Evolutionary conservation across 2,329 filamentous ascomycete genomes (phyloP), one percentile per base, ranked within the genome.

Genomic region (Talaromyces sp.): DNA sequence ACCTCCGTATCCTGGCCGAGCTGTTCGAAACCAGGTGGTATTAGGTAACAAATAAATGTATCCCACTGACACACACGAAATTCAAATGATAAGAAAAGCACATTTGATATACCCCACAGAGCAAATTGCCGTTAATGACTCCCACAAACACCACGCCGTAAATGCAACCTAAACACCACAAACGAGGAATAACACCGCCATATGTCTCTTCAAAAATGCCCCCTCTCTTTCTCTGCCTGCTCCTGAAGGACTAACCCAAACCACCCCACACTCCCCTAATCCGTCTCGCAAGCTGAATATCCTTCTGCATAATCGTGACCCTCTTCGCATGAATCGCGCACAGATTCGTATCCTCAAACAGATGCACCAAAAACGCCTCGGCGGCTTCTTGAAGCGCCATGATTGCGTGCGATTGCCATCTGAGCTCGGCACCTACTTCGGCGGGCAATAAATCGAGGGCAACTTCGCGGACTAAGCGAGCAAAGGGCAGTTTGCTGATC

Each of bases 241-340:
- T 54, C 43, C 27, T 14, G 19, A 24, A 35, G 35, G 3, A 56
- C 60, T 79, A 86, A 80, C 79, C 89, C 80, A 81, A 83, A 71
- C 90, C 90, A 56, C 88, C 90, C 90, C 90, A 93, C 54, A 89
- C 85, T 13, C 91, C 91, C 60, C 91, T 84, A 79, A 94, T 93
- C 70, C 91, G 82, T 73, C 91, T 83, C 22, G 94, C 94, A 67
- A 98, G 86, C 81, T 97, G 94, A 72, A 99, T 97, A 79, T 98
- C 95, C 82, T 97, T 97, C 79, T 95, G 93, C 91, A 96, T 94
- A 72, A 97, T 96, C 45, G 94, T 98, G 62, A 98, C 93, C 76
- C 94, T 86, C 83, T 97, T 97, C 68, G 94, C 95, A 80, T 98
- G 94, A 72, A 98, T 93, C 68, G 94, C 95, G 81, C 94, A 97